Base-by-base conservation (phyloP, 1,284 basidiomycete species). In the Cystobasidium pallidum region DNA sequence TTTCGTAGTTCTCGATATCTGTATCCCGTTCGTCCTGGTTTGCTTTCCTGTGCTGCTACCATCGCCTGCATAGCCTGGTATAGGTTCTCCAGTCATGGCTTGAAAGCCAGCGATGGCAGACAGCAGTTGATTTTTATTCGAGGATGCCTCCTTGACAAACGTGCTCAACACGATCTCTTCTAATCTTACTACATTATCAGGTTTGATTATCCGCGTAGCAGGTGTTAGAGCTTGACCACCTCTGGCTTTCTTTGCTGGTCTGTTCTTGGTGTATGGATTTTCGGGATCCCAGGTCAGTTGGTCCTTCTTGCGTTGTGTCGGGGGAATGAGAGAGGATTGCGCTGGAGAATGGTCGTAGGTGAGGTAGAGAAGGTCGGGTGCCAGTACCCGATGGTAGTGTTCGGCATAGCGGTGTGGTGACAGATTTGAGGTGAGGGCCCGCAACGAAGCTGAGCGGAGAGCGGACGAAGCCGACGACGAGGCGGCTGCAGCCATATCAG, bases 281-380 rank as follows among this genome's bases (percentile, higher is more conserved):
- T 85, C 79, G 0, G 89, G 87, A 81, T 93, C 89, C 85, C 88
- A 92, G 15, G 83, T 85, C 64, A 88, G 87, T 55, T 88, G 65
- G 80, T 80, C 81, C 80, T 66, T 70, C 76, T 67, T 79, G 73
- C n/a, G 78, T 75, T 81, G 78, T 34, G 82, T 79, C 68, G 77
- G 76, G 41, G 80, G 79, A 75, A 61, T 36, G 74, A 34, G 70
- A 76, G 75, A 74, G 45, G 66, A 57, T 32, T 78, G 70, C 71
- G 67, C 80, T 67, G 72, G 77, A 55, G 86, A 86, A 81, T 95
- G 93, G 73, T 88, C 85, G 84, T 96, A 97, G 62, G 91, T 91
- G 87, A 98, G 91, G 86, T 99, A 99, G 85, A 99, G 87, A 76
- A 96, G 84, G 82, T 97, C 87, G 78, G 92, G 89, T 26, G 88